Evolutionary conservation across 176 grass and related monocot species (phyloP), one percentile per base, ranked within the genome.

Genomic region (Carex scoparia): DNA sequence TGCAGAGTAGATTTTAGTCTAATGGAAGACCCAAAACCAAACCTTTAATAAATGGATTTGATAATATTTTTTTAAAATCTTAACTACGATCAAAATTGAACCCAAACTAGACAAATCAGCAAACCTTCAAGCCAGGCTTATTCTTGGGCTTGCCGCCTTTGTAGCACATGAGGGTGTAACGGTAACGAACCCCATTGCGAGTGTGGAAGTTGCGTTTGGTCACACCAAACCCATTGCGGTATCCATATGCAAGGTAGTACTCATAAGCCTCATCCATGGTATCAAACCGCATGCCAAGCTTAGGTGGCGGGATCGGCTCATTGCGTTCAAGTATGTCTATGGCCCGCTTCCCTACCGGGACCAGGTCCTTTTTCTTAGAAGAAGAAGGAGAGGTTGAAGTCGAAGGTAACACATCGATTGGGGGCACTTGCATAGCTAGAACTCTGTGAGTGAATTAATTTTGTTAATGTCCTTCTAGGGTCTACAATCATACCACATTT

Each of bases 101-200:
- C 48, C 72, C 49, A 53, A 76, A 54, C 11, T 32, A n/a, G 27
- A 28, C 11, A 76, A 78, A 57, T 78, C 74, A 58, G 53, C 49
- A 51, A 69, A 83, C 81, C 89, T 93, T 95, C 18, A 92, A 81
- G 19, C 89, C 93, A 53, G 91, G 91, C 76, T 93, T 97, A 85
- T 93, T 92, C 64, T 90, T 97, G 82, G 94, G 87, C 77, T 93
- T 97, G 58, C 94, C 94, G 48, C 91, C 94, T 85, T 97, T 97
- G 85, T 91, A 93, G 79, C 94, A 97, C 68, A 93, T 88, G 85
- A 97, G 92, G 75, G 94, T 93, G 75, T 91, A 88, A 19, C 94
- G 91, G 78, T 97, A 97, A 53, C 89, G 89, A 59, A 93, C 89
- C 59, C 94, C 94, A 61, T 97, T 92, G 53, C 92, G 84, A 66